Conservation (phyloP, 768 basidiomycete genomes). For the Leccinum boreale region DNA sequence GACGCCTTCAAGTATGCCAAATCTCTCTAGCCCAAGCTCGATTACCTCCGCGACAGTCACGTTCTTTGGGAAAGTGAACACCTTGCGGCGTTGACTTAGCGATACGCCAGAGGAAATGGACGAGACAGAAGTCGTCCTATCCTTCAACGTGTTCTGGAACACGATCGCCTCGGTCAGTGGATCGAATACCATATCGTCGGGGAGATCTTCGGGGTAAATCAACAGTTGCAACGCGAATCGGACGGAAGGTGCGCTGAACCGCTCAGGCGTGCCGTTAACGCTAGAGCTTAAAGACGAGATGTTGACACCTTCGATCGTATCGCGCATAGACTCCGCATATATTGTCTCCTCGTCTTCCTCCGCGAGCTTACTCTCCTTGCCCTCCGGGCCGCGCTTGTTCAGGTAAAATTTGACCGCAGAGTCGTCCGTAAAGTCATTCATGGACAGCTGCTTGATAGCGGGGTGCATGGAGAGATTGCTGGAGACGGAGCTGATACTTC, state of each 20-base stretch:
- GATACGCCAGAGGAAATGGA: conserved; percentile 52
- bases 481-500: conserved; percentile 90
- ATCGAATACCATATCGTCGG: conserved; percentile 94
- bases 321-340: conserved; percentile 35
- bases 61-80: conserved; percentile 92
- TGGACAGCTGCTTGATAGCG: conserved; percentile 82
- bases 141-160: conserved; percentile 68
- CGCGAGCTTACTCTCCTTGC: conserved; percentile 44
- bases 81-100: conserved; percentile 64
- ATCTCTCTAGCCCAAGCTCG: conserved; percentile 86
- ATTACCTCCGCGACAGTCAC: conserved; percentile 96
- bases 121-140: conserved; percentile 42
- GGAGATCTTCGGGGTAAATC: conserved; percentile 87
- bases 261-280: conserved; percentile 56
- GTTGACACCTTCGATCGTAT: conserved; percentile 28
- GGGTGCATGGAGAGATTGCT: conserved; percentile 94
- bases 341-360: conserved; percentile 42
- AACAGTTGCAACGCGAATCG: conserved; percentile 84
- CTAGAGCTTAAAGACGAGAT: conserved; percentile 21
- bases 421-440: conserved; percentile 98
- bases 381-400: conserved; percentile 54
- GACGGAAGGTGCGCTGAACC: conserved; percentile 79
- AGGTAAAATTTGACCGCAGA: conserved; percentile 96
- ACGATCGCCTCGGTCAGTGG: conserved; percentile 90
- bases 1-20: conserved; percentile 92